These are phyloP conservation scores for Santalum album DNA, from an alignment of 164 flowering plant genomes.

Conservation along the genomic window DNA sequence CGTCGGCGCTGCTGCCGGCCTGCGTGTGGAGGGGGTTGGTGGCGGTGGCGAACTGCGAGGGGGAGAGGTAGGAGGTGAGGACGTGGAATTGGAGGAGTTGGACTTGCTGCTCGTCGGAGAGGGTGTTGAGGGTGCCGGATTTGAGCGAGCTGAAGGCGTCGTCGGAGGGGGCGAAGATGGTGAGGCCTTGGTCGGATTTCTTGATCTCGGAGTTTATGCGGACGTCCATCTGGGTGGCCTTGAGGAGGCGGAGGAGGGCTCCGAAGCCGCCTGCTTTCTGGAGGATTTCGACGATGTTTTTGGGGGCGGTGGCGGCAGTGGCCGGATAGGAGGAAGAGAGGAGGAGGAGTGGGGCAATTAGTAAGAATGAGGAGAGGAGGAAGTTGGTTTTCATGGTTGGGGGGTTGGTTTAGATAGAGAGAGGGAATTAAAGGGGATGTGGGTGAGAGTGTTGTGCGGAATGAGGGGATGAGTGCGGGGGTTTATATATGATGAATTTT, in stretches of 20 bases:
- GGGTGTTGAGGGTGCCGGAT: not conserved
- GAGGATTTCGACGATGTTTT: not conserved
- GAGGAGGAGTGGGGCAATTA: no score
- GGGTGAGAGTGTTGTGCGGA: no score
- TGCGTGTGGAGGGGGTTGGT: constrained; percentile 2
- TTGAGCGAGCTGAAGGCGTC: not conserved
- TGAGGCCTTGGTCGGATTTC: constrained; percentile 1
- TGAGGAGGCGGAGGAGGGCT: not conserved
- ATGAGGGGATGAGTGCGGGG: no score
- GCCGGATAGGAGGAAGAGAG: not conserved
- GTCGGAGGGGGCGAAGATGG: not conserved
- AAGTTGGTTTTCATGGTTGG: no score
- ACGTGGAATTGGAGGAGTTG: not conserved
- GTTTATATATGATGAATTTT: no score
- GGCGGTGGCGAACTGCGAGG: not conserved
- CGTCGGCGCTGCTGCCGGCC: constrained; percentile 3
- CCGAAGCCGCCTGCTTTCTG: not conserved
- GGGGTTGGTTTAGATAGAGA: no score
- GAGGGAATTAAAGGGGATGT: no score
- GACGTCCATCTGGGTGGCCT: constrained; percentile 2
- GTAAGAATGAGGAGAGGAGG: no score
- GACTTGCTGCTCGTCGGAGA: constrained; percentile 2
- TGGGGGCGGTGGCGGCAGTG: not conserved
- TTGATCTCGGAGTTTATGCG: not conserved
- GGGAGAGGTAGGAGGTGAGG: not conserved